A percentile compares a stretch with the other conserved stretches of the same genome.
phyloP scores from a whole-genome alignment of 2,329 filamentous ascomycete species.

The Epichloe glyceriae region DNA sequence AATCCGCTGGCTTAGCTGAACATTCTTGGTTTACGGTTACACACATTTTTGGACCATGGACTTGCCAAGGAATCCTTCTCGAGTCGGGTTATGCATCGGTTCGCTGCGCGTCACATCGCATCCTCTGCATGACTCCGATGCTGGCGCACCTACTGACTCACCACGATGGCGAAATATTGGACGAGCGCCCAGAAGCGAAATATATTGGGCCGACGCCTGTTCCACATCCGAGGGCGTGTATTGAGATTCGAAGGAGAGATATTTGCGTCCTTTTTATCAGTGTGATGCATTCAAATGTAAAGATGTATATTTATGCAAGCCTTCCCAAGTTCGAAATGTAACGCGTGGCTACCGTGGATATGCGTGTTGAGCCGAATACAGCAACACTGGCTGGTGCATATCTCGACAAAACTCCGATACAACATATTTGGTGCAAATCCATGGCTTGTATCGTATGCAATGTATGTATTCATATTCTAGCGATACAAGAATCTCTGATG shows the following conservation, averaged over 20 bases:
- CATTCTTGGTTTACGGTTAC: conserved; percentile 23
- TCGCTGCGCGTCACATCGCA: conserved; percentile 27
- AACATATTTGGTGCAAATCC: no score
- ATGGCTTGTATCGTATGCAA: no score
- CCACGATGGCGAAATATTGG: conserved; percentile 36
- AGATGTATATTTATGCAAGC: no score
- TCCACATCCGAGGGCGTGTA: conserved; percentile 14
- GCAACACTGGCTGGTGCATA: no score
- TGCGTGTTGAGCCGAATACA: no score
- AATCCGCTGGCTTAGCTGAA: conserved; percentile 29
- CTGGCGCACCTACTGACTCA: conserved; percentile 36
- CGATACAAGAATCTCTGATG: neutral
- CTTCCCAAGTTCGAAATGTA: no score
- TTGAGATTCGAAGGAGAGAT: conserved; percentile 14
- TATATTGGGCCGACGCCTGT: conserved; percentile 32
- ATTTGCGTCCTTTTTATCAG: neutral
- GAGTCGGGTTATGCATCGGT: conserved; percentile 29
- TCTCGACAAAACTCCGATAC: no score
- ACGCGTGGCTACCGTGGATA: no score
- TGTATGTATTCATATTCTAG: neutral
- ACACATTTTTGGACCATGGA: conserved; percentile 28
- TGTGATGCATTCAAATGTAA: neutral
- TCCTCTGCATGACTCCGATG: conserved; percentile 27
- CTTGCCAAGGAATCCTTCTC: conserved; percentile 26
- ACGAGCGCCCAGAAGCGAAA: conserved; percentile 24